phyloP scores from a whole-genome alignment of 805 yeast genomes.

The Saccharomycopsis sp. region DNA sequence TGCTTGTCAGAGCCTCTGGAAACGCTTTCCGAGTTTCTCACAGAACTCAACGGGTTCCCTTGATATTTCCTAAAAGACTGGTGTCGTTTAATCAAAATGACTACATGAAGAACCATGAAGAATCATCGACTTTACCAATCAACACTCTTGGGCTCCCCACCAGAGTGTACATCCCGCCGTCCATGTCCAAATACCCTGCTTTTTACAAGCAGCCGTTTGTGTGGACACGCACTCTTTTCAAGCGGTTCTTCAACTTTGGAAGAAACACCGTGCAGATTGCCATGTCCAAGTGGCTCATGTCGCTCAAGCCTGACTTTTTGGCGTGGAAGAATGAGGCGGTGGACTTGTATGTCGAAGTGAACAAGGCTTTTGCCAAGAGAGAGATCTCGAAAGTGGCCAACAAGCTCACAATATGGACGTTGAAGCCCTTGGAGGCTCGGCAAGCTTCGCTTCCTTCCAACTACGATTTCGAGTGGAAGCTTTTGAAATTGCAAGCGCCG shows the following conservation, averaged over 20 bases:
- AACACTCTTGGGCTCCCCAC: slow-evolving; percentile 16
- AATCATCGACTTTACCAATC: slow-evolving; percentile 1
- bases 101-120: background rate
- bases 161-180: slow-evolving; percentile 41
- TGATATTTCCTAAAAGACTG: background rate
- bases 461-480: slow-evolving; percentile 64
- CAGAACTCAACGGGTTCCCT: background rate
- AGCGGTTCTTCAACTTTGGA: slow-evolving; percentile 55
- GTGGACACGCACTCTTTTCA: slow-evolving; percentile 39
- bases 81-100: background rate
- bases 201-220: slow-evolving; percentile 33
- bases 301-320: slow-evolving; percentile 54
- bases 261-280: slow-evolving; percentile 64
- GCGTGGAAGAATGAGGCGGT: slow-evolving; percentile 84
- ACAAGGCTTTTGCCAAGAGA: slow-evolving; percentile 65
- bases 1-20: no score
- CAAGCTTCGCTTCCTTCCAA: slow-evolving; percentile 46
- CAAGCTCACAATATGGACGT: slow-evolving; percentile 52
- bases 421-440: slow-evolving; percentile 46
- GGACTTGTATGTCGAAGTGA: slow-evolving; percentile 66
- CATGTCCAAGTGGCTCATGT: slow-evolving; percentile 58
- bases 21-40: no score
- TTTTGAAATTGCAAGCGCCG: slow-evolving; percentile 54
- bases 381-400: slow-evolving; percentile 40
- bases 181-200: slow-evolving; percentile 37